Base-by-base conservation (phyloP, 441 rosid genomes). In the Erysimum cheiri region DNA sequence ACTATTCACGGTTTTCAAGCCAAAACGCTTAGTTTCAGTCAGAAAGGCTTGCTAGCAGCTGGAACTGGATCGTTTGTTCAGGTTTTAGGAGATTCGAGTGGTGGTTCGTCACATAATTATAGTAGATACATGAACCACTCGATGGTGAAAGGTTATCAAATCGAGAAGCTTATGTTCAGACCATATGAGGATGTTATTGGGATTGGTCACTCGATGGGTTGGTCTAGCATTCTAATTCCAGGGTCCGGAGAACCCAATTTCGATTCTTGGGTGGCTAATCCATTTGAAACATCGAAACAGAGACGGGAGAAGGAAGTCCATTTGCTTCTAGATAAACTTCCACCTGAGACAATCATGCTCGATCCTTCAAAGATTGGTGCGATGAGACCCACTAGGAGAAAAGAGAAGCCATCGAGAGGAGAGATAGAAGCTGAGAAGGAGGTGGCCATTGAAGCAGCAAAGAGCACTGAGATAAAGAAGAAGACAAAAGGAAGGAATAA, bases 161-260 rank as follows among this genome's bases (percentile, higher is more conserved):
- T 85, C 49, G 87, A 82, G 39, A 86, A 90, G 77, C 74, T 92
- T 17, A 40, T 50, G 74, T 94, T 94, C 78, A 87, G 96, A 44
- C 97, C 98, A 8, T 92, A 94, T 13, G 99, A 94, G 75, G 98
- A 94, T 69, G 93, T 86, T 49, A 74, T 92, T 17, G 84, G 86
- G 62, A 85, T 94, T 35, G 96, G 97, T 39, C 98, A 94, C 75
- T 92, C 99, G 6, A 86, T 78, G 87, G 99, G 99, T 13, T 94
- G 96, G 96, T 90, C 97, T 19, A 87, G 96, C 48, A 84, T 92
- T 70, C 88, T 91, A 1, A 75, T 88, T 36, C 99, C 99, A 0
- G 96, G 99, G 39, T 85, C 99, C 9, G 98, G 99, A 47, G 98
- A 94, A 71, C 94, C 99, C 6, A 94, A 94, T 81, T 92, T 92